phyloP scores from a whole-genome alignment of 2,329 filamentous ascomycete genomes.

The Curvularia sp. region DNA sequence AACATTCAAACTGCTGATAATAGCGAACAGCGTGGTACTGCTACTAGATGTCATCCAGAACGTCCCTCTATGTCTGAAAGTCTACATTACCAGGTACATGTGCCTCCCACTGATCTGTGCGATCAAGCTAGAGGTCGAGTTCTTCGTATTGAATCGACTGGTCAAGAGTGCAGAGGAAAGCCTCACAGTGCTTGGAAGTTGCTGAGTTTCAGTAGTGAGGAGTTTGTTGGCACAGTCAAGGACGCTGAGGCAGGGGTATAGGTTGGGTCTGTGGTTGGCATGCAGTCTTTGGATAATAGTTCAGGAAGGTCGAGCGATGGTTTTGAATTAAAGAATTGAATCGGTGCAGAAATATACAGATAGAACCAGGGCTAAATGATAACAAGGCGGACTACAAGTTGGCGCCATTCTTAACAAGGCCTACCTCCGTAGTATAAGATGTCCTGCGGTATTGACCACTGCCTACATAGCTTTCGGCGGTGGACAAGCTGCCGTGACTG shows the following conservation, averaged over 20 bases:
- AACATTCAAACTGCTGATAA: too few relatives aligned
- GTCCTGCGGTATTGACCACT: background rate
- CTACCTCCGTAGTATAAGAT: background rate
- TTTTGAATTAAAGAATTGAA: background rate
- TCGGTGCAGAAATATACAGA: background rate
- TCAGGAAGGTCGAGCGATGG: slow-evolving; percentile 1
- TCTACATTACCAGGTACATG: background rate
- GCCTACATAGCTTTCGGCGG: slow-evolving; percentile 1
- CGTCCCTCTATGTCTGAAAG: too few relatives aligned
- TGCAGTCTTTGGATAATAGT: background rate
- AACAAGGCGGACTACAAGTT: background rate
- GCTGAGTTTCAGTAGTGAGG: background rate
- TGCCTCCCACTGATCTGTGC: background rate
- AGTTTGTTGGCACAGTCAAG: background rate
- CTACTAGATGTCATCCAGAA: too few relatives aligned
- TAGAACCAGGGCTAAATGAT: background rate
- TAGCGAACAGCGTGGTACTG: too few relatives aligned
- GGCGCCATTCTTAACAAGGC: background rate
- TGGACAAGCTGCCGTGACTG: background rate
- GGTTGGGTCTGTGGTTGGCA: background rate
- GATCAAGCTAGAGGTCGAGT: background rate
- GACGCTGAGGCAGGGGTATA: background rate
- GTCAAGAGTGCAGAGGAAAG: too few relatives aligned
- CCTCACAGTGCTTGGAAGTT: slow-evolving; percentile 4
- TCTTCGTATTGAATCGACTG: too few relatives aligned